A percentile compares a stretch with the other conserved stretches of the same genome.
phyloP scores from a whole-genome alignment of 805 yeast genomes.

The Citeromyces nyonsensis region DNA sequence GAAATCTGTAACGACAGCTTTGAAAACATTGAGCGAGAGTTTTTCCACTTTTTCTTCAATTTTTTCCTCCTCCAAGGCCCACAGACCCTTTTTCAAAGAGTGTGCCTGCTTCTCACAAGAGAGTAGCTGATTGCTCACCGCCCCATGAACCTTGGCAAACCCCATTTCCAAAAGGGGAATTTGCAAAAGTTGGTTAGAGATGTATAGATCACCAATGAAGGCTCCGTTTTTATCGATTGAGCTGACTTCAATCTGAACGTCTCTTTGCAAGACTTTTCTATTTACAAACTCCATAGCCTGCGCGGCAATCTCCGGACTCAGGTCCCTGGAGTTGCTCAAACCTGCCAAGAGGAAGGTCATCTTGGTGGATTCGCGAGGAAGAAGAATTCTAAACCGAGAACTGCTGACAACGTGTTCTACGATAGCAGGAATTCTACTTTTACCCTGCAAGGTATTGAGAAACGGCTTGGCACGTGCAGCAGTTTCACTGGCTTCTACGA shows the following conservation, averaged over 20 bases:
- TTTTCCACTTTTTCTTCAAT: slow-evolving; percentile 7
- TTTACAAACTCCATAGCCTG: slow-evolving; percentile 38
- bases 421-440: slow-evolving; percentile 46
- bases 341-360: slow-evolving; percentile 70
- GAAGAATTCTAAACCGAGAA: slow-evolving; percentile 46
- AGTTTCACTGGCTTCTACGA: slow-evolving; percentile 71
- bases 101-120: slow-evolving; percentile 54
- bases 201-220: slow-evolving; percentile 56
- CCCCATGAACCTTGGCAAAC: slow-evolving; percentile 45
- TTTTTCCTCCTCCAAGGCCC: slow-evolving; percentile 29
- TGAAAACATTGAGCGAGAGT: slow-evolving; percentile 18
- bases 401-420: slow-evolving; percentile 63
- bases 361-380: slow-evolving; percentile 60
- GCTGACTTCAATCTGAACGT: slow-evolving; percentile 52
- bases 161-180: slow-evolving; percentile 44
- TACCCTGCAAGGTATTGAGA: slow-evolving; percentile 51
- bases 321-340: slow-evolving; percentile 26
- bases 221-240: slow-evolving; percentile 69
- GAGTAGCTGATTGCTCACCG: slow-evolving; percentile 40
- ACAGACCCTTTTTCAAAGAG: slow-evolving; percentile 38
- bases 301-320: slow-evolving; percentile 16
- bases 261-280: slow-evolving; percentile 51
- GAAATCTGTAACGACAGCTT: slow-evolving; percentile 37
- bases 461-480: slow-evolving; percentile 60
- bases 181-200: slow-evolving; percentile 46